Evolutionary conservation across 139 green algal genomes (phyloP), one percentile per base, ranked within the genome.

Genomic region (Chlamydomonas incerta): DNA sequence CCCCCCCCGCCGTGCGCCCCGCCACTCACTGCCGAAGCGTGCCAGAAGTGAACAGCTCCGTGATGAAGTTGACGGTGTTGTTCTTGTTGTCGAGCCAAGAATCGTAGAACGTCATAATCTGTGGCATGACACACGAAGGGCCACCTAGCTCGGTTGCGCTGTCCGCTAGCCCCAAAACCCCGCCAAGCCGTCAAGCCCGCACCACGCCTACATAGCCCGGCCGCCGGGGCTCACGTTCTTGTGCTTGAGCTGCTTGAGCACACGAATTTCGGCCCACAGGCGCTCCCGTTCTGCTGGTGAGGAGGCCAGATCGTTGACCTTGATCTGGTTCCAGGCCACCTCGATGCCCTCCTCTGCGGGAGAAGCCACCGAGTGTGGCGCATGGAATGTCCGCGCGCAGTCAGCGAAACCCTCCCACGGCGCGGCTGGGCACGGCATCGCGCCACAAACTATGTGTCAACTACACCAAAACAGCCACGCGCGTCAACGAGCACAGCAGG

Each of bases 311-410:
- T 95, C 92, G 72, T 93, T 95, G 50, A 95, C 91, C 37, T 94
- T 88, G 67, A 99, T 94, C 89, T 99, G 95, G 90, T 99, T 99
- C 98, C 98, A 99, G 3, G 98, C 98, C 11, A 99, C 96, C 87
- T 93, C 87, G 35, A 85, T 71, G 34, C 66, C 80, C 31, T 85
- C 80, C 66, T 85, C 77, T 83, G 79, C 18, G 35, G 46, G 0
- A 8, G 46, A 2, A 0, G 28, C 4, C 35, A 24, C 41, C 2
- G 63, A 26, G 52, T 31, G 9, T 4, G 33, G 55, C 74, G 46
- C 60, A 69, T n/a, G n/a, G 35, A 31, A 52, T 70, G 52, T 81
- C 55, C 41, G 41, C 41, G 41, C 41, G 41, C 41, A 50, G 41
- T 50, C 41, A 50, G 41, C 41, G 8, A 5, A 50, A 50, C 41